phyloP scores from a whole-genome alignment of 768 basidiomycete species.

The Clathrus columnatus region DNA sequence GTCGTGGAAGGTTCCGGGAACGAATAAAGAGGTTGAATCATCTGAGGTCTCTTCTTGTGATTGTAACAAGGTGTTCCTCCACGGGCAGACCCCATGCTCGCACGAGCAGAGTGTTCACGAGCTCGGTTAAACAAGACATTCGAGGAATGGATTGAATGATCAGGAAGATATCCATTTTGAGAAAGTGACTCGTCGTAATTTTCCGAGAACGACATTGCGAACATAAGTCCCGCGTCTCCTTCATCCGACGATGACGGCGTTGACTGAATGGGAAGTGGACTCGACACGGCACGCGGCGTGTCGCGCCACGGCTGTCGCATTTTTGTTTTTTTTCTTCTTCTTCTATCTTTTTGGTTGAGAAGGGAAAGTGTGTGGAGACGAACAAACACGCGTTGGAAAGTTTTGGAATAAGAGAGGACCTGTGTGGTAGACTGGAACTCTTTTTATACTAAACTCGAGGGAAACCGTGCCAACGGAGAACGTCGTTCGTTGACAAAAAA shows the following conservation, averaged over 20 bases:
- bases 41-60: not conserved
- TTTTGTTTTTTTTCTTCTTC: no score
- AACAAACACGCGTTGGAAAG: not conserved
- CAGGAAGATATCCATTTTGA: not conserved
- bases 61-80: not conserved
- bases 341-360: not conserved
- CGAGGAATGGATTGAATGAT: not conserved
- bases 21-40: not conserved
- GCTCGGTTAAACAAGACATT: not conserved
- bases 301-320: not conserved
- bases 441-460: not conserved
- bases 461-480: not conserved
- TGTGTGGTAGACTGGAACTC: not conserved
- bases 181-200: not conserved
- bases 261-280: not conserved
- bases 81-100: not conserved
- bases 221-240: not conserved
- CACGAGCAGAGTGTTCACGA: not conserved
- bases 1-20: not conserved
- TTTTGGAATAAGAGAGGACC: no score
- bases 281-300: not conserved
- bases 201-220: not conserved
- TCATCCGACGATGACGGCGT: not conserved
- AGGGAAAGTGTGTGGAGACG: not conserved
- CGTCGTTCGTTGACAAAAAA: not conserved